Conservation (phyloP, 257 asterid genomes). For the Anisodus acutangulus region DNA sequence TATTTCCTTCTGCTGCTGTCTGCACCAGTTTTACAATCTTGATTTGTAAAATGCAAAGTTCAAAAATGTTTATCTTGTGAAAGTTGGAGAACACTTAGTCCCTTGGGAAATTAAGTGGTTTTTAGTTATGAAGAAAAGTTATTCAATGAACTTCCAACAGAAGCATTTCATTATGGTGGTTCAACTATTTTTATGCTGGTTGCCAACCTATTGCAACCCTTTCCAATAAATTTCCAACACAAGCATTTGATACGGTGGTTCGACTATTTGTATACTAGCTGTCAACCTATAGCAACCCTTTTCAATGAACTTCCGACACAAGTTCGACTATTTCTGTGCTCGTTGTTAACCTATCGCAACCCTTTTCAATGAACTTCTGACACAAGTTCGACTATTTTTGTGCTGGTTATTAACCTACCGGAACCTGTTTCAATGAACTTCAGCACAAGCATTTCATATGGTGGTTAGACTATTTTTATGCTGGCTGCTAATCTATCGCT, state of each 20-base stretch:
- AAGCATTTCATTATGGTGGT: neutral
- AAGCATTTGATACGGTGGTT: neutral
- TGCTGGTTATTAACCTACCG: neutral
- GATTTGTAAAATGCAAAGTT: neutral
- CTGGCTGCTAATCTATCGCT: neutral
- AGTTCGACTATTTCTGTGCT: neutral
- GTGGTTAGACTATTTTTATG: neutral
- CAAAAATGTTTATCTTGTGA: neutral
- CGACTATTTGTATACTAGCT: no score
- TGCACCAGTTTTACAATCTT: constrained; percentile 34
- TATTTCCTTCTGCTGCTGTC: constrained; percentile 63
- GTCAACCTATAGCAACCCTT: no score
- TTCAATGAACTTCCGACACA: no score
- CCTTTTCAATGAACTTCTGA: neutral
- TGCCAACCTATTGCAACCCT: neutral
- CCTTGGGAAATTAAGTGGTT: no score
- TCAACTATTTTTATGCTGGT: neutral
- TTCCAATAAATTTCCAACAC: no score
- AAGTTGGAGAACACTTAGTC: neutral
- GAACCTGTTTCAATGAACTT: neutral
- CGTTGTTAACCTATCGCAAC: neutral
- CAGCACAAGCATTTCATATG: neutral
- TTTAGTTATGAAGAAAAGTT: no score
- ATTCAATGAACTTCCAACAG: neutral
- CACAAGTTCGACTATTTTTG: neutral